Evolutionary conservation across 228 moss, liverwort and hornwort species (phyloP).

Genomic region (Sphagnum fallax): DNA sequence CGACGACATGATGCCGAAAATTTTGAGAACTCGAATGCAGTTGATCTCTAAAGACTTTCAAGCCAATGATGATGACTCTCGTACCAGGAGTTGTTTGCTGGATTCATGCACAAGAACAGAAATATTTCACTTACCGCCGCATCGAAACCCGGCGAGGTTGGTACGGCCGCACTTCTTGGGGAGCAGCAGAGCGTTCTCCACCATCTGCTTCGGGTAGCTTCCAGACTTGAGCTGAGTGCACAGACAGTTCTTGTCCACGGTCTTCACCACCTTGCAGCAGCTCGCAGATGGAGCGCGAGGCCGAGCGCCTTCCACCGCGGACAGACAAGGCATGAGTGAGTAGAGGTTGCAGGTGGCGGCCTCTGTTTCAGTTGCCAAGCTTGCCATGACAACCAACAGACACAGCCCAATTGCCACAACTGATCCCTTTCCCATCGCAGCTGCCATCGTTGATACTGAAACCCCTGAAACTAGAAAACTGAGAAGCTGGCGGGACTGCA

Average conservation of each 20-base stretch:
- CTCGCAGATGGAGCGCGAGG: not conserved
- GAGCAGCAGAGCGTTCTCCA: not conserved
- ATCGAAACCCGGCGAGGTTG: not conserved
- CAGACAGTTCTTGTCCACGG: constrained; percentile 1
- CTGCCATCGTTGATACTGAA: too few relatives aligned
- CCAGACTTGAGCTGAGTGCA: not conserved
- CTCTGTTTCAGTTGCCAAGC: not conserved
- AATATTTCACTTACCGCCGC: not conserved
- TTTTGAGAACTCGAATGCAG: too few relatives aligned
- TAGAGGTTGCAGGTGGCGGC: not conserved
- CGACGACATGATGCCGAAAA: too few relatives aligned
- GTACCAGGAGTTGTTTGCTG: too few relatives aligned
- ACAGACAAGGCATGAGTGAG: not conserved
- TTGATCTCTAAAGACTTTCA: too few relatives aligned
- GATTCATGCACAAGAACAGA: too few relatives aligned
- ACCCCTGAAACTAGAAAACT: too few relatives aligned
- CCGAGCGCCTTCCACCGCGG: not conserved
- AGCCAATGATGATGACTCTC: too few relatives aligned
- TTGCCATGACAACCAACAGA: not conserved
- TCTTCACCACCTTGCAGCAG: constrained; percentile 1
- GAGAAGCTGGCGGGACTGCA: too few relatives aligned
- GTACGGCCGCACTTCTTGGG: not conserved
- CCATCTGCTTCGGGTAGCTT: constrained; percentile 1
- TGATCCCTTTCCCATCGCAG: too few relatives aligned
- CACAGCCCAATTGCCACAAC: not conserved